Evolutionary conservation across 306 rosid species (phyloP).

Genomic region (Acacia crassicarpa): DNA sequence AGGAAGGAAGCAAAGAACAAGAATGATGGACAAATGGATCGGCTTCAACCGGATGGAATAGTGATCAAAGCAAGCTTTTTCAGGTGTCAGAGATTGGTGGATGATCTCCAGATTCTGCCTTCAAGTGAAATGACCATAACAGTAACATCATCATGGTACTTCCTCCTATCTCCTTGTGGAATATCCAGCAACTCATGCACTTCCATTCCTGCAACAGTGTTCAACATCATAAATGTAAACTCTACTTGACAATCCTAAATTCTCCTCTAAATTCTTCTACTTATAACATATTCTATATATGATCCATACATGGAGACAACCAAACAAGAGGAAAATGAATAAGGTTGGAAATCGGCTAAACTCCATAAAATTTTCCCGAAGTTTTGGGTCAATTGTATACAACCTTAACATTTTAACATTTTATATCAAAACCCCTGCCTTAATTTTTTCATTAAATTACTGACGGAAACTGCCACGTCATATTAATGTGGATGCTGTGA

Average conservation of each 20-base stretch:
- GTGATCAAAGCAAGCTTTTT: conserved; percentile 19
- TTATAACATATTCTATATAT: background rate
- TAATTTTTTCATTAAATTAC: no score
- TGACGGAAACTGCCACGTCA: no score
- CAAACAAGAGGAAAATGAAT: background rate
- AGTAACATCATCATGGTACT: background rate
- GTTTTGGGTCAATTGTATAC: no score
- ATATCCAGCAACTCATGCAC: background rate
- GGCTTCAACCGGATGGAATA: conserved; percentile 8
- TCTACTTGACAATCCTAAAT: background rate
- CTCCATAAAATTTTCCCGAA: no score
- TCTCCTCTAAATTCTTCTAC: background rate
- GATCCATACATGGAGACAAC: background rate
- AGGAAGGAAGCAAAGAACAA: background rate
- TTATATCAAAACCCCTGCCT: fast-evolving
- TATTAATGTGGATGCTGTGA: no score
- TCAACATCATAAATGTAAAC: background rate
- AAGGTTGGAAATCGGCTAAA: background rate
- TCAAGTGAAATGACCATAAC: background rate
- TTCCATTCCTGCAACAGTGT: background rate
- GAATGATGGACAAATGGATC: background rate
- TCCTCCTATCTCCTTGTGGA: background rate
- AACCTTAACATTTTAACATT: no score
- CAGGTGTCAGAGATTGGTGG: conserved; percentile 71
- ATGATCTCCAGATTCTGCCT: conserved; percentile 27